Evolutionary conservation across 2,329 filamentous ascomycete genomes (phyloP).

Genomic region (Fragosphaeria purpurea): DNA sequence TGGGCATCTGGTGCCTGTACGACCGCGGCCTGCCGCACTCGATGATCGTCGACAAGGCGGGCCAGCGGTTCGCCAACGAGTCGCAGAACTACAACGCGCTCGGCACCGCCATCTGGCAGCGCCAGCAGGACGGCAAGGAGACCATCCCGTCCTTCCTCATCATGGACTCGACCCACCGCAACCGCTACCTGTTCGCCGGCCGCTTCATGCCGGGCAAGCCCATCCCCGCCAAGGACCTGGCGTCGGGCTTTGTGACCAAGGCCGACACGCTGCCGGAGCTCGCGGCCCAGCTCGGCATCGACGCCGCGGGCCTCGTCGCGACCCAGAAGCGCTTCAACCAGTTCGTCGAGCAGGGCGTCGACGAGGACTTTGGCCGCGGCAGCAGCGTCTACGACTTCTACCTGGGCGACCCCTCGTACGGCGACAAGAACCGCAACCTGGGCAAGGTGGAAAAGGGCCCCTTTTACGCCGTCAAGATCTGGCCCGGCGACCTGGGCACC

Average conservation of each 20-base stretch:
- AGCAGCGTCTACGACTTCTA: slow-evolving; percentile 64
- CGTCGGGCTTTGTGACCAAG: slow-evolving; percentile 34
- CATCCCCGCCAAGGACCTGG: slow-evolving; percentile 12
- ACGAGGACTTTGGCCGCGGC: slow-evolving; percentile 32
- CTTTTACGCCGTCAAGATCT: slow-evolving; percentile 25
- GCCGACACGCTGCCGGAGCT: slow-evolving; percentile 22
- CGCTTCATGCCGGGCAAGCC: slow-evolving; percentile 9
- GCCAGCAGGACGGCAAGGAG: slow-evolving; percentile 2
- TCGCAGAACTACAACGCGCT: slow-evolving; percentile 21
- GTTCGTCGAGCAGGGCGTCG: slow-evolving; percentile 3
- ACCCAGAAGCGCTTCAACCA: slow-evolving; percentile 2
- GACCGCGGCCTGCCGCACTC: slow-evolving; percentile 23
- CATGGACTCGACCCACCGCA: slow-evolving; percentile 21
- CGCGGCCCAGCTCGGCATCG: slow-evolving; percentile 12
- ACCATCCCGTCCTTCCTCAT: slow-evolving; percentile 18
- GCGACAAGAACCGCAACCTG: slow-evolving; percentile 20
- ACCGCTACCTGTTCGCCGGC: slow-evolving; percentile 18
- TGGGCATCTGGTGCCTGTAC: slow-evolving; percentile 16
- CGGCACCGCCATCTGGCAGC: slow-evolving; percentile 16
- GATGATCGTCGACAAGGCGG: slow-evolving; percentile 24
- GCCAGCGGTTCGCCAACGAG: slow-evolving; percentile 26
- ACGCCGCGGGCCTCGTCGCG: slow-evolving; percentile 5
- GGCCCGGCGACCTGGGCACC: slow-evolving; percentile 27
- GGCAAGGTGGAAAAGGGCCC: slow-evolving; percentile 18
- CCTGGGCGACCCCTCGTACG: slow-evolving; percentile 60